Conservation (phyloP, 2,329 filamentous ascomycete genomes). For the Xylariaceae sp. region DNA sequence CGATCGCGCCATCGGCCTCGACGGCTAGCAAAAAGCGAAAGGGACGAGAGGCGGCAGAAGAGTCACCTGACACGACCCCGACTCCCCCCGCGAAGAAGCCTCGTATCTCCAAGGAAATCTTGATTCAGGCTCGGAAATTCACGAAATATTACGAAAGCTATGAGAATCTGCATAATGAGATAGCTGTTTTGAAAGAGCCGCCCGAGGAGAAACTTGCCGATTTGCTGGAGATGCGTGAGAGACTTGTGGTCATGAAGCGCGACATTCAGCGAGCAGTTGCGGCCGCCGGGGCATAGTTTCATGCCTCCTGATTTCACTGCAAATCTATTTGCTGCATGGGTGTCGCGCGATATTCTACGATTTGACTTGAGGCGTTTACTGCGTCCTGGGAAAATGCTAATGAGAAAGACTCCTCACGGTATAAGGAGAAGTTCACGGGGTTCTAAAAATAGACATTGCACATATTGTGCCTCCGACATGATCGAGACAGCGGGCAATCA, state of each 20-base stretch:
- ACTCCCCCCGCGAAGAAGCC: slow-evolving; percentile 34
- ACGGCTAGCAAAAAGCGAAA: slow-evolving; percentile 41
- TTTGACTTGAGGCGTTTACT: background rate
- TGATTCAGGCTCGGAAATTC: slow-evolving; percentile 52
- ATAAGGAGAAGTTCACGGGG: background rate
- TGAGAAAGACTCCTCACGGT: background rate
- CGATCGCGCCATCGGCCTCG: slow-evolving; percentile 1
- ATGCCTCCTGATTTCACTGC: background rate
- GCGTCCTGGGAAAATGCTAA: background rate
- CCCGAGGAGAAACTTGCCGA: slow-evolving; percentile 46
- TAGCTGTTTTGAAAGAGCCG: slow-evolving; percentile 46
- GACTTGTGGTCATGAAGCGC: slow-evolving; percentile 52
- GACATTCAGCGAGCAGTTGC: slow-evolving; percentile 49
- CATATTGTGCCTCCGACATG: background rate
- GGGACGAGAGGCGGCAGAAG: slow-evolving; percentile 28
- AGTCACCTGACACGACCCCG: slow-evolving; percentile 27
- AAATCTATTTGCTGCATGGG: background rate
- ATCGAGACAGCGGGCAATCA: background rate
- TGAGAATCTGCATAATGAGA: slow-evolving; percentile 50
- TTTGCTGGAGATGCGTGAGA: slow-evolving; percentile 50
- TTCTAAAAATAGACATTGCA: background rate
- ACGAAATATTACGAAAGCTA: slow-evolving; percentile 54
- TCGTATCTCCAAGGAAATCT: slow-evolving; percentile 42
- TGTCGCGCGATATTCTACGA: background rate
- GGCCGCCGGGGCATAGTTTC: slow-evolving; percentile 22